Evolutionary conservation across 768 basidiomycete species (phyloP), one percentile per base, ranked within the genome.

Genomic region (Podaxis pistillaris): DNA sequence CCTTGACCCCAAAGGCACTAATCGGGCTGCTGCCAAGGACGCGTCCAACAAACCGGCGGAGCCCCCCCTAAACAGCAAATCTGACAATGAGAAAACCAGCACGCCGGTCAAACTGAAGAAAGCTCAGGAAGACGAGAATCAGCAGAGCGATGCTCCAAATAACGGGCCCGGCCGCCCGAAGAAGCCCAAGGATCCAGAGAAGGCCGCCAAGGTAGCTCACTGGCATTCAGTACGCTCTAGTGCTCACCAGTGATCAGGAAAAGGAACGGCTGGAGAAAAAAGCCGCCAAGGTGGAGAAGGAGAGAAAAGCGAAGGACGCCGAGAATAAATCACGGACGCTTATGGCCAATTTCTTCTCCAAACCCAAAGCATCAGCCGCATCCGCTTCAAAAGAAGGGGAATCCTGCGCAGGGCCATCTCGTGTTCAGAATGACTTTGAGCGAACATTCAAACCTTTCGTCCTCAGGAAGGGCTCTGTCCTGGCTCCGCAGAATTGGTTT

Each of bases 401-500:
- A 38, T 69, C 74, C 8, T 71, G 72, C 57, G 74, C 74, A 17
- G 76, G 73, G 49, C 71, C 84, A 51, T 79, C 78, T 5, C 71
- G 69, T 33, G 65, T 72, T 1, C 77, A 79, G 30, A 83, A 83
- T 15, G 90, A 94, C 51, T 96, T 93, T 67, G 82, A 88, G 58
- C 84, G 77, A 67, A 79, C 80, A 0, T 97, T 97, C 78, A 88
- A 84, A 67, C 88, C 93, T 1, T 96, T 94, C 71, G 79, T 84
- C 4, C 67, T 91, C 63, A 93, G 90, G 78, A 93, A 90, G 69
- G 91, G 86, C 64, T 83, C 85, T 4, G 77, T 80, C 28, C 68
- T 95, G 17, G 93, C 93, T 2, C 90, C 90, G 0, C 68, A 80
- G 41, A 95, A 94, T 67, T 86, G 85, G 79, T 93, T 91, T 74